A percentile compares a stretch with the other conserved stretches of the same genome.
Evolutionary conservation across 768 basidiomycete genomes (phyloP).

Genomic region (Tulasnella sp.): DNA sequence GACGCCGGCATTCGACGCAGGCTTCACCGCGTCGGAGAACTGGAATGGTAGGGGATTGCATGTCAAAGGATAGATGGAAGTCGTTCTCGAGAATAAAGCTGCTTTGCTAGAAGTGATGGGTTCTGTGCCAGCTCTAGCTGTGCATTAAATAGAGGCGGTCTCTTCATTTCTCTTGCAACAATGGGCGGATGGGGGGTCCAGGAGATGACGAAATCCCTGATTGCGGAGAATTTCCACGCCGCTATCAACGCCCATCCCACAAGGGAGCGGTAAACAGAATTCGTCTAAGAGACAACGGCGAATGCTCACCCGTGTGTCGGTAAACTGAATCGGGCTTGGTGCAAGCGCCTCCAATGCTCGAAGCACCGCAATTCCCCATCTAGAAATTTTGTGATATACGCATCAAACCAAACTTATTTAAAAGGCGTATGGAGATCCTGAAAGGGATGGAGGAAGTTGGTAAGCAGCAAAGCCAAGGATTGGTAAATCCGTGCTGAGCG

Average conservation of each 20-base stretch:
- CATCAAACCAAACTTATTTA: not conserved
- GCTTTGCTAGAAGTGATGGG: not conserved
- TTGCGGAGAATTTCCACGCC: not conserved
- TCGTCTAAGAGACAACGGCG: not conserved
- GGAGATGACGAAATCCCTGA: not conserved
- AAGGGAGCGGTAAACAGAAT: not conserved
- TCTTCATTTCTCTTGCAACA: not conserved
- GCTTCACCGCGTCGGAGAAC: slow-evolving; percentile 23
- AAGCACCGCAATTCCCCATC: not conserved
- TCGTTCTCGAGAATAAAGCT: not conserved
- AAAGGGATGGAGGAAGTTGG: not conserved
- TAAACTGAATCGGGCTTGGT: not conserved
- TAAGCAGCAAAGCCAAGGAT: not conserved
- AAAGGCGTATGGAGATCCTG: not conserved
- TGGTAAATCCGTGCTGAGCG: not conserved
- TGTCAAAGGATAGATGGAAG: not conserved
- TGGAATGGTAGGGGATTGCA: not conserved
- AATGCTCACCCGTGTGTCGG: not conserved
- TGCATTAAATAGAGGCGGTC: not conserved
- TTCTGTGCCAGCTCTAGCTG: not conserved
- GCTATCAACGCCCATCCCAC: not conserved
- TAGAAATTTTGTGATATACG: not conserved
- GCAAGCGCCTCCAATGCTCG: not conserved
- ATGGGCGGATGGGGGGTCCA: not conserved
- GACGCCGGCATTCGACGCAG: slow-evolving; percentile 22